Base-by-base conservation (phyloP, 257 asterid genomes). In the Ehretia macrophylla region DNA sequence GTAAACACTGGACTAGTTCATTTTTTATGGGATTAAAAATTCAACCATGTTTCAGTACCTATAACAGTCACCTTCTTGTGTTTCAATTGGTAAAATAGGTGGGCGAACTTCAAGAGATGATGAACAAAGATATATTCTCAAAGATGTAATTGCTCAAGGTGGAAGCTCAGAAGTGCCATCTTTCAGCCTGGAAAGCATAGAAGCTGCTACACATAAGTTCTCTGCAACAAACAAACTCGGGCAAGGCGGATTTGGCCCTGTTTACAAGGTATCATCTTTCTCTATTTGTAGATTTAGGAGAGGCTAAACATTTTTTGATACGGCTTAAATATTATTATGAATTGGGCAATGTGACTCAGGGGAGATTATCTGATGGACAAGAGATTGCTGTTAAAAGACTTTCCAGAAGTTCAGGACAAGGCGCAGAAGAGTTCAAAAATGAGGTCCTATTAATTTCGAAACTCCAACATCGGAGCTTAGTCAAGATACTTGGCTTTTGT, bases 181-280 rank as follows among this genome's bases (percentile, higher is more conserved):
- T 9, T 60, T 77, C 39, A 58, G 66, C 19, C 48, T 72, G 0
- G 53, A 59, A n/a, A 55, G 65, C 10, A 14, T 77, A 40, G 12
- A 47, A n/a, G 60, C 72, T 44, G 82, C 79, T 45, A 72, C 82
- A 0, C n/a, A 51, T 14, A 62, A 55, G 19, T 77, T 72, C 38
- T 69, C 76, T 17, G 10, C 13, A 17, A 49, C 1, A 35, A 72
- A 69, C 46, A 72, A 72, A 69, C 69, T 77, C 27, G 82, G 82
- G 54, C 71, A 77, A 54, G 82, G 82, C 49, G 82, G 82, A 9
- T 77, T 51, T 50, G 35, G 35, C 35, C 35, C 14, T 13, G 12
- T 9, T 10, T 13, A 23, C 48, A 9, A 27, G 35, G 1, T 64
- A 68, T 17, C 17, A 59, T 35, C 17, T 12, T 5, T 18, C 8